Conservation (phyloP, 2,329 filamentous ascomycete genomes). For the Harringtonia aguacate region DNA sequence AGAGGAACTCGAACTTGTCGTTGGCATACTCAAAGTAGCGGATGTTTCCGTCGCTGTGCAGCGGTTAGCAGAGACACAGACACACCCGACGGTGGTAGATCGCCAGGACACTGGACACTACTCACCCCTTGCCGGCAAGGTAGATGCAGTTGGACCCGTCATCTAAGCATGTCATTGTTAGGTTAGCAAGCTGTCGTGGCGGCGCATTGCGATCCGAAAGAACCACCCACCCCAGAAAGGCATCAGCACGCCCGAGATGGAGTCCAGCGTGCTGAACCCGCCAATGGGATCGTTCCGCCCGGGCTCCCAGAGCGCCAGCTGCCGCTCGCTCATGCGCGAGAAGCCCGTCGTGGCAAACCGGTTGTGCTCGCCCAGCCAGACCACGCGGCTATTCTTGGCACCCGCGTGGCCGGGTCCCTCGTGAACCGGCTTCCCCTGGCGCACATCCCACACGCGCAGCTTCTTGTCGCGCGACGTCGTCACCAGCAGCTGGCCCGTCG, state of each 20-base stretch:
- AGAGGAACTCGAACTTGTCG: slow-evolving; percentile 96
- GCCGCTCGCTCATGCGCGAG: slow-evolving; percentile 95
- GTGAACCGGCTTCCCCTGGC: slow-evolving; percentile 79
- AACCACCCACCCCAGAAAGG: slow-evolving; percentile 75
- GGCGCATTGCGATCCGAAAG: background rate
- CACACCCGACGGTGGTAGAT: background rate
- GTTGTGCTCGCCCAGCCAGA: slow-evolving; percentile 97
- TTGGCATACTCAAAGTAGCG: slow-evolving; percentile 98
- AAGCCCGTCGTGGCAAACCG: slow-evolving; percentile 94
- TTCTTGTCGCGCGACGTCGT: slow-evolving; percentile 98
- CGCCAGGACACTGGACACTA: too few species aligned
- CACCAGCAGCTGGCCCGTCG: slow-evolving; percentile 72
- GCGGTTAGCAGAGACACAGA: background rate
- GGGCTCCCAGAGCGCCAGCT: slow-evolving; percentile 91
- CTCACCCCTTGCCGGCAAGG: slow-evolving; percentile 91
- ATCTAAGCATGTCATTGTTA: slow-evolving; percentile 34
- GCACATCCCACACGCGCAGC: slow-evolving; percentile 91
- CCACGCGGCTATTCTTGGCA: slow-evolving; percentile 92
- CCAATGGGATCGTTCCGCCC: slow-evolving; percentile 78
- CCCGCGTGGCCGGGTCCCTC: slow-evolving; percentile 79
- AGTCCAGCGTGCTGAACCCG: slow-evolving; percentile 83
- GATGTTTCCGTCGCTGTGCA: slow-evolving; percentile 82
- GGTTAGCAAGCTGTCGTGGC: background rate
- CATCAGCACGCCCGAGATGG: slow-evolving; percentile 96
- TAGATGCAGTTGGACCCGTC: slow-evolving; percentile 93